These are phyloP conservation scores for Bryopsis sp. DNA, from an alignment of 139 green algal genomes.

Conservation along the genomic window DNA sequence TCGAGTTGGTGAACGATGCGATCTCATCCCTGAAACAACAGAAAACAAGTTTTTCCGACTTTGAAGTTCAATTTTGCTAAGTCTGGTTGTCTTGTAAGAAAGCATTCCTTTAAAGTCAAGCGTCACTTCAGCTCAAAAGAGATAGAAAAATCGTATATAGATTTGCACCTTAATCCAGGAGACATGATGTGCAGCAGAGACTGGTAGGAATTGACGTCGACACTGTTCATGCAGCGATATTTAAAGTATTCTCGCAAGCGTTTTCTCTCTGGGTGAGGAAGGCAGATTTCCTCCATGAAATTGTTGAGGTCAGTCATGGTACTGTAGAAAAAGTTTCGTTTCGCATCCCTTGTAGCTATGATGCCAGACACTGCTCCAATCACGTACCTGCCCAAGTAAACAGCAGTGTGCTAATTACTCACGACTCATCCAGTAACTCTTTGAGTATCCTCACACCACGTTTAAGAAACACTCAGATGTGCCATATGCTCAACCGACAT, in stretches of 20 bases:
- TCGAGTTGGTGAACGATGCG: no score
- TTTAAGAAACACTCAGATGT: background rate
- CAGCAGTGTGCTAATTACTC: background rate
- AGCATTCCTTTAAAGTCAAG: no score
- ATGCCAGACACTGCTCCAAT: conserved; percentile 16
- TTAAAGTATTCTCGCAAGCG: conserved; percentile 15
- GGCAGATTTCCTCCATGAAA: conserved; percentile 11
- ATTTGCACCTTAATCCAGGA: background rate
- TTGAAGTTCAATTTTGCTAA: no score
- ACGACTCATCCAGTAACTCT: background rate
- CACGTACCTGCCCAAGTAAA: conserved; percentile 6
- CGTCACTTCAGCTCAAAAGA: no score
- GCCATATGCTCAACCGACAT: background rate
- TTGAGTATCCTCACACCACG: background rate
- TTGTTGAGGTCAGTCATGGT: conserved; percentile 10
- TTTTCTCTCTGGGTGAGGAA: conserved; percentile 5
- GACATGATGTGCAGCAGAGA: background rate
- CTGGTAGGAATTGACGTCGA: conserved; percentile 2
- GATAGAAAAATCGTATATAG: no score
- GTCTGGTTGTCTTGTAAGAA: no score
- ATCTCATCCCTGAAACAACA: no score
- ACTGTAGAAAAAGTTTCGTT: conserved; percentile 15
- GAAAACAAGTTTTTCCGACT: no score
- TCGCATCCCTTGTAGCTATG: conserved; percentile 10
- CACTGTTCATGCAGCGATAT: conserved; percentile 15